Base-by-base conservation (phyloP, 371 early-diverging fungal species). In the Mortierella sp. region DNA sequence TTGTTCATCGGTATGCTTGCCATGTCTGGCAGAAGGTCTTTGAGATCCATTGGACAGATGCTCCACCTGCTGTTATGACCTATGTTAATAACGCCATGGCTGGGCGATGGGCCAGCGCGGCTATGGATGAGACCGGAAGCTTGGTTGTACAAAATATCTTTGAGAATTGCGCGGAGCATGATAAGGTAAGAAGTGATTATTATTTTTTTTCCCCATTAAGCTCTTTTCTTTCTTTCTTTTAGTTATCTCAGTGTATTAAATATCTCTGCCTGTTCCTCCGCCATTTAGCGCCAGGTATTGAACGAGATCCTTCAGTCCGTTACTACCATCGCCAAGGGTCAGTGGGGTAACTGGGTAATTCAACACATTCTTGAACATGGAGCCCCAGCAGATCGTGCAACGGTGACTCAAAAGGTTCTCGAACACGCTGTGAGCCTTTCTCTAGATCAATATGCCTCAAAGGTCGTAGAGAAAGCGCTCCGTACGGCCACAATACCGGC, bases 331-430 rank as follows among this genome's bases (percentile, higher is more conserved):
- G 88, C 94, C 22, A 88, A 87, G 72, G 91, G 94, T 13, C 94
- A 93, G 66, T 93, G 94, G 94, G 94, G 94, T 9, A 93, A 93
- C 78, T 93, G 94, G 94, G 94, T 93, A 9, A 89, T 92, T 50
- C 94, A 93, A 63, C 94, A 93, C 74, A 84, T 93, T 15, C 84
- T 93, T 13, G 92, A 92, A 69, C 90, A 93, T 60, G 92, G 93
- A 15, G 81, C 88, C 24, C 84, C 86, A 0, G 80, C 69, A 3
- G 89, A 90, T 61, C 84, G 89, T 1, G 85, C 87, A 22, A 66
- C 62, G 0, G 87, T 85, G 38, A 87, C 88, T 63, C 71, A 88
- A 84, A 84, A 77, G 75, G 81, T 92, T 65, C 82, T 87, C 33
- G 80, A 90, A 16, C 86, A 87, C 47, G 86, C 85, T 0, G 84